Percentiles rank a stretch among this genome's conserved stretches.
Evolutionary conservation across 75 land plant species (phyloP).

Genomic region (Cupressus sempervirens): DNA sequence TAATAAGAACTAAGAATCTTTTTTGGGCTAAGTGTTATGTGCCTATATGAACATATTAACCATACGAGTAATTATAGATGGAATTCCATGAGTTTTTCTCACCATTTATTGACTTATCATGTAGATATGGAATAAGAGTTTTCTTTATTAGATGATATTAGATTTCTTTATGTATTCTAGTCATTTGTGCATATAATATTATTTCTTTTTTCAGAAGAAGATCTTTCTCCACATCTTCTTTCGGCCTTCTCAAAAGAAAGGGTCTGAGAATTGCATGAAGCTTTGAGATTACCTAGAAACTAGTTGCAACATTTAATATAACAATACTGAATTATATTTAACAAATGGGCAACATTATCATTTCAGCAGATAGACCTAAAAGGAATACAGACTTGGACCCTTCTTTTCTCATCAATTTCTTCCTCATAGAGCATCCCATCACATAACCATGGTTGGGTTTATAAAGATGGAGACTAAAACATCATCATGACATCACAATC

Average conservation of each 20-base stretch:
- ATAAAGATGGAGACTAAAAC: no score
- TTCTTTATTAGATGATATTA: constrained; percentile 24
- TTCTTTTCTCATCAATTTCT: constrained; percentile 25
- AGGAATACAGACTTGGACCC: constrained; percentile 21
- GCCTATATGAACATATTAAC: background rate
- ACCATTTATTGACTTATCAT: constrained; percentile 14
- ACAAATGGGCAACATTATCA: background rate
- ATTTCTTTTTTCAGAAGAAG: constrained; percentile 45
- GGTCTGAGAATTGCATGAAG: constrained; percentile 41
- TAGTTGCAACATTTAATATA: background rate
- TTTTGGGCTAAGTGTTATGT: background rate
- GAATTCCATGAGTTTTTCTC: background rate
- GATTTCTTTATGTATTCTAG: constrained; percentile 22
- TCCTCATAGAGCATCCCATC: no score
- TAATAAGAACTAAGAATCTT: background rate
- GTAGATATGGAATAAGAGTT: constrained; percentile 30
- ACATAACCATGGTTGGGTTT: no score
- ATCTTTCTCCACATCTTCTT: constrained; percentile 41
- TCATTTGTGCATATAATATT: constrained; percentile 44
- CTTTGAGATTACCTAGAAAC: constrained; percentile 30
- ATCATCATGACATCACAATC: no score
- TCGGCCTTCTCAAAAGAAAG: constrained; percentile 38
- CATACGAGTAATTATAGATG: background rate
- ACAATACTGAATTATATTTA: background rate
- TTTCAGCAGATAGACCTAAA: background rate